phyloP scores from a whole-genome alignment of 2,329 filamentous ascomycete species.

The Curvularia eragrostidis region DNA sequence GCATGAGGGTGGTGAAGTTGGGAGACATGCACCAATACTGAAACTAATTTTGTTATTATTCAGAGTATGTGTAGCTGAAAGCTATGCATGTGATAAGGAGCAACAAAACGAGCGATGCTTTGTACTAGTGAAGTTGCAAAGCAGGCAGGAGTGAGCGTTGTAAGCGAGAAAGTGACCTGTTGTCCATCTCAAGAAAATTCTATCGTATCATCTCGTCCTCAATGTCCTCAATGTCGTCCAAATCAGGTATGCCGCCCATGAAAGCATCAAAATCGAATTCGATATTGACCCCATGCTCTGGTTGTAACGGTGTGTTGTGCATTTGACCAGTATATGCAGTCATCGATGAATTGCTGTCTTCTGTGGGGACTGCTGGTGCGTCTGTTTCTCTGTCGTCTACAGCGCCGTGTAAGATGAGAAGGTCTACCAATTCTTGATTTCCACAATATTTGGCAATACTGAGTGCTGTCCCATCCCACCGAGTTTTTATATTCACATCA shows the following conservation, averaged over 20 bases:
- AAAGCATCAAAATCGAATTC: neutral
- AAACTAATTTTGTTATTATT: neutral
- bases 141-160: neutral
- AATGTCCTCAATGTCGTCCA: neutral
- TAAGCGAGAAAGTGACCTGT: neutral
- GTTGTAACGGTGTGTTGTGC: neutral
- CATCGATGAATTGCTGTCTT: neutral
- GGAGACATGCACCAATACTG: neutral
- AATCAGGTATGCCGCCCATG: neutral
- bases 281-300: neutral
- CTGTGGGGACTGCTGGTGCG: neutral
- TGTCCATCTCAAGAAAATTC: neutral
- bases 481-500: neutral
- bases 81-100: neutral
- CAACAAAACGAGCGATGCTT: neutral
- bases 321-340: neutral
- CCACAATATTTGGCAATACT: too few relatives aligned
- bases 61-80: neutral
- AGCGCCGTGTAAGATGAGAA: conserved; percentile 4
- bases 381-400: neutral
- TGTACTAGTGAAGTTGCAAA: too few relatives aligned
- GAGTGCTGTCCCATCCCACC: neutral
- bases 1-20: neutral
- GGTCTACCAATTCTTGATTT: neutral
- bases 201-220: neutral